Percentiles rank a stretch among this genome's conserved stretches.
These are phyloP conservation scores for Jackrogersella multiformis DNA, from an alignment of 495 filamentous ascomycete species.

Conservation along the genomic window DNA sequence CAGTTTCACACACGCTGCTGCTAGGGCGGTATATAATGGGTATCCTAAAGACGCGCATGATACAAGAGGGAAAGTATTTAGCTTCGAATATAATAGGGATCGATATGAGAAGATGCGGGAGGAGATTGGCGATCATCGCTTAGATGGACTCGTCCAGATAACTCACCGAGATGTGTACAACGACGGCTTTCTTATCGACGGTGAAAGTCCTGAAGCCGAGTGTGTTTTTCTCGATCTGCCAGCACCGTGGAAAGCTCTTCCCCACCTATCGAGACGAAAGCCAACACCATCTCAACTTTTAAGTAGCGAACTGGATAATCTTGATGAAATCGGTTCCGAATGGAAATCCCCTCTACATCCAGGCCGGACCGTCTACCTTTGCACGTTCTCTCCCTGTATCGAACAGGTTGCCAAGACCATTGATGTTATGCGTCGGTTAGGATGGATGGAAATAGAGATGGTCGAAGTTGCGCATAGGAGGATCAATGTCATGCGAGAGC, in stretches of 20 bases:
- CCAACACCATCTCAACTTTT: conserved; percentile 42
- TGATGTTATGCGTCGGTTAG: conserved; percentile 74
- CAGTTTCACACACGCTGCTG: conserved; percentile 92
- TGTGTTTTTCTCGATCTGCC: conserved; percentile 93
- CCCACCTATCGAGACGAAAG: conserved; percentile 75
- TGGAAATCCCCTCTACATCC: conserved; percentile 77
- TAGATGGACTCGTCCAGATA: conserved; percentile 77
- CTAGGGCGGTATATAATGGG: conserved; percentile 86
- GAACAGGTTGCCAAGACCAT: conserved; percentile 92
- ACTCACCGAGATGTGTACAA: conserved; percentile 92
- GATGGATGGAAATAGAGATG: conserved; percentile 94
- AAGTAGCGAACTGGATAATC: conserved; percentile 15
- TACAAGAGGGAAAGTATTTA: conserved; percentile 79
- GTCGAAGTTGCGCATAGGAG: conserved; percentile 80
- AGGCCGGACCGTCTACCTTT: conserved; percentile 72
- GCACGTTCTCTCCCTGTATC: conserved; percentile 95
- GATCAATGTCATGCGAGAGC: conserved; percentile 83
- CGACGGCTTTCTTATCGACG: conserved; percentile 77
- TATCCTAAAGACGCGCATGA: conserved; percentile 60
- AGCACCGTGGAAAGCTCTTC: conserved; percentile 90
- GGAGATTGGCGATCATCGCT: conserved; percentile 78
- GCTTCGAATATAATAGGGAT: conserved; percentile 90
- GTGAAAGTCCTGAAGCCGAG: conserved; percentile 70
- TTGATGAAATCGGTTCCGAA: conserved; percentile 20
- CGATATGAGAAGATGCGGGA: conserved; percentile 74